Base-by-base conservation (phyloP, 1,139 yeast genomes). In the Zygotorulaspora mrakii region DNA sequence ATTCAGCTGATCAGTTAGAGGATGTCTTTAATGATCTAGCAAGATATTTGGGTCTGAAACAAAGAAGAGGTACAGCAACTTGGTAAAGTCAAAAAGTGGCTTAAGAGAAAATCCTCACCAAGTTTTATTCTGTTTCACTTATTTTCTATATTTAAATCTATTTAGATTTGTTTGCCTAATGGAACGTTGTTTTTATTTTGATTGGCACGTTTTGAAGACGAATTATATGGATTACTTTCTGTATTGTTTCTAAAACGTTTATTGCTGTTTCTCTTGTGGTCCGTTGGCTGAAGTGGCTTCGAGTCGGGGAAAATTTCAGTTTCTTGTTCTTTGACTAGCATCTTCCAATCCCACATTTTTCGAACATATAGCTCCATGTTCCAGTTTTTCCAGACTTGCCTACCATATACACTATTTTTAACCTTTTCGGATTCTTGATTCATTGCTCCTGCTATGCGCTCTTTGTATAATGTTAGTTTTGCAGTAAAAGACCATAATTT, bases 301-400 rank as follows among this genome's bases (percentile, higher is more conserved):
- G 61, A 44, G 43, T 59, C 60, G 25, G 69, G 68, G 51, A 64
- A 69, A 43, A 69, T 64, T 35, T 70, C 79, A 39, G 69, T 70
- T 57, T 85, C 94, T 54, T 81, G 84, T 37, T 79, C 79, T 57
- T 83, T 87, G 23, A 85, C 76, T 25, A 76, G 55, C 33, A 73
- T 69, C 65, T 83, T 85, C 96, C 96, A 88, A 56, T 87, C 95
- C 57, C 71, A 76, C 60, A 82, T 78, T 63, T 81, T 81, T 59
- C 96, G 74, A 9, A 69, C 62, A 55, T 79, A 58, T 14, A 48
- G 40, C 37, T 58, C 62, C 34, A 55, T 28, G 17, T 31, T 39
- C 97, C 97, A 91, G 61, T 89, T 91, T 58, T 84, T 85, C 97
- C 97, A 91, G 1, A 91, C 97, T 52, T 80, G 74, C 59, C 83